Base-by-base conservation (phyloP, 768 basidiomycete genomes). In the Termitomyces sp. region DNA sequence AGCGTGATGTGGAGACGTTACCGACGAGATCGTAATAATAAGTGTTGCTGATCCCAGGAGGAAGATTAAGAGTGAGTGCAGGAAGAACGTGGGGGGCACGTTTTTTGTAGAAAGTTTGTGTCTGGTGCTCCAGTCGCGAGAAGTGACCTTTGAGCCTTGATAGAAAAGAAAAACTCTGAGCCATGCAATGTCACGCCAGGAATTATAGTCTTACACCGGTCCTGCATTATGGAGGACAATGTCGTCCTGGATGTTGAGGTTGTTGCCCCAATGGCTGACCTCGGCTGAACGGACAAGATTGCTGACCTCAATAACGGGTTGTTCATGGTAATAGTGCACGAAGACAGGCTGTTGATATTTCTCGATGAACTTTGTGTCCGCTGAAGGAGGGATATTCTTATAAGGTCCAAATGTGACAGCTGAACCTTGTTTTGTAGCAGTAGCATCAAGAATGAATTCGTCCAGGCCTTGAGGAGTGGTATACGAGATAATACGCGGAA, bases 181-280 rank as follows among this genome's bases (percentile, higher is more conserved):
- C 19, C 21, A 35, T 33, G 44, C 44, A 37, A 35, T 43, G 30
- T 3, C 40, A 47, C 11, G 14, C n/a, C 12, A 17, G 10, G 40
- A 38, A 19, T 12, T 5, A 37, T 42, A 30, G 8, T 81, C 92
- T 72, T 66, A 98, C 96, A 73, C 71, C 12, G 97, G 94, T 4
- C 96, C 97, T 57, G 86, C 88, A 66, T 99, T 99, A 69, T 82
- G 80, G n/a, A 99, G 74, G 56, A 80, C 68, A 58, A 97, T 83
- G 35, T 90, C 82, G 71, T 99, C 94, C 69, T 98, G 84, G 31
- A 95, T 87, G 66, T 98, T 97, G 38, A 99, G 68, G 70, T 97
- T 97, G 42, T 85, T 84, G 35, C 96, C 95, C 97, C 96, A 98
- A 67, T 98, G 96, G 61, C 94, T 96, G 61, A 99, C 85, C 73